Evolutionary conservation across 164 flowering plant species (phyloP).

Genomic region (Pachysandra terminalis): DNA sequence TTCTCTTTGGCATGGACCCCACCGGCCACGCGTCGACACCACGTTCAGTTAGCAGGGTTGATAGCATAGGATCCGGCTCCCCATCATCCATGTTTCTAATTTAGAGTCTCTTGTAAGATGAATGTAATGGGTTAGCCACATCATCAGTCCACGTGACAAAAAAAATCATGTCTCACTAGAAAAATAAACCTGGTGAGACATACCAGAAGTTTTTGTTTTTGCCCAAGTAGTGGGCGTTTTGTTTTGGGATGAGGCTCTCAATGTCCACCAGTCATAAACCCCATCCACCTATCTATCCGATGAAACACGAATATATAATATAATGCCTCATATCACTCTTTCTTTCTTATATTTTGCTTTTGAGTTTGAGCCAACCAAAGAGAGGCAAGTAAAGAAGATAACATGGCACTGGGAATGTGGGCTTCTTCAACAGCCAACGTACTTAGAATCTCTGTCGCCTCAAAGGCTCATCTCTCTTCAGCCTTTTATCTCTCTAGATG

Average conservation of each 20-base stretch:
- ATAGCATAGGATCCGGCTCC: no score
- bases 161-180: no score
- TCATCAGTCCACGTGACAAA: no score
- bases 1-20: no score
- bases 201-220: not conserved
- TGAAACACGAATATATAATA: not conserved
- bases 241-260: conserved; percentile 59
- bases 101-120: no score
- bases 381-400: conserved; percentile 9
- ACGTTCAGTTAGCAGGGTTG: no score
- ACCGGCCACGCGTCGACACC: no score
- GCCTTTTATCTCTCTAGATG: conserved; percentile 68
- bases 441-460: conserved; percentile 52
- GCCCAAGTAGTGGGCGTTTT: not conserved
- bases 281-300: conserved; percentile 2
- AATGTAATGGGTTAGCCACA: no score
- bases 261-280: conserved; percentile 50
- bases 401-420: conserved; percentile 93
- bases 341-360: not conserved
- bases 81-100: no score
- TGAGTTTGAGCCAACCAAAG: conserved; percentile 11
- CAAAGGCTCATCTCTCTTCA: conserved; percentile 39
- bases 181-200: no score
- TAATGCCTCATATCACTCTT: not conserved
- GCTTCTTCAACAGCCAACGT: conserved; percentile 97